These are phyloP conservation scores for Chalciporus chontae DNA, from an alignment of 768 basidiomycete genomes.

Conservation along the genomic window DNA sequence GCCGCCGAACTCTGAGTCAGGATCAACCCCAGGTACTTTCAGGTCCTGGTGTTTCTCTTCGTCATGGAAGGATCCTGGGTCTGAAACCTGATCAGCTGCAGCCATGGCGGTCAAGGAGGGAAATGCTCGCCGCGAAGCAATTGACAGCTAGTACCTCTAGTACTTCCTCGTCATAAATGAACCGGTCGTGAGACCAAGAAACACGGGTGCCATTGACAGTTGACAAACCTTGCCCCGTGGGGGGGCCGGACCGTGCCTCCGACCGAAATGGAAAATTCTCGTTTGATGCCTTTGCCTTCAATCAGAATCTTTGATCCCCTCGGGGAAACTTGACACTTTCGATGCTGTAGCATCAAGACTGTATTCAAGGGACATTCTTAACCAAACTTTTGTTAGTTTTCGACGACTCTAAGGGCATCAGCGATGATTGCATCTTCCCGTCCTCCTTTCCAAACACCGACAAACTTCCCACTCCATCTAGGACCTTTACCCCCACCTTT, in stretches of 20 bases:
- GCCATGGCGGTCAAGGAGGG: constrained; percentile 8
- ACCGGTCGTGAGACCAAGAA: too few relatives aligned
- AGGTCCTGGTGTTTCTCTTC: constrained; percentile 1
- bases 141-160: too few relatives aligned
- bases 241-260: too few relatives aligned
- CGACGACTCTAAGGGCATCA: constrained; percentile 14
- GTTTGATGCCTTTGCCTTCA: too few relatives aligned
- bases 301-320: too few relatives aligned
- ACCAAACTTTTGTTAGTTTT: constrained; percentile 4
- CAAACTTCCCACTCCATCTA: constrained; percentile 74
- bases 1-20: constrained; percentile 48
- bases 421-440: constrained; percentile 19
- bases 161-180: too few relatives aligned
- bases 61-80: background rate
- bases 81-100: background rate
- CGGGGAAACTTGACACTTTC: too few relatives aligned
- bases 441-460: constrained; percentile 38
- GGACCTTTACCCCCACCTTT: constrained; percentile 79
- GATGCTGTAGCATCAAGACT: background rate
- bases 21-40: constrained; percentile 3
- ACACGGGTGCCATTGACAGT: too few relatives aligned
- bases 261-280: too few relatives aligned
- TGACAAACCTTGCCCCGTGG: too few relatives aligned
- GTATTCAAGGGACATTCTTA: background rate
- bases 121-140: too few relatives aligned